Conservation (phyloP, 768 basidiomycete genomes). For the Pulveroboletus ravenelii region DNA sequence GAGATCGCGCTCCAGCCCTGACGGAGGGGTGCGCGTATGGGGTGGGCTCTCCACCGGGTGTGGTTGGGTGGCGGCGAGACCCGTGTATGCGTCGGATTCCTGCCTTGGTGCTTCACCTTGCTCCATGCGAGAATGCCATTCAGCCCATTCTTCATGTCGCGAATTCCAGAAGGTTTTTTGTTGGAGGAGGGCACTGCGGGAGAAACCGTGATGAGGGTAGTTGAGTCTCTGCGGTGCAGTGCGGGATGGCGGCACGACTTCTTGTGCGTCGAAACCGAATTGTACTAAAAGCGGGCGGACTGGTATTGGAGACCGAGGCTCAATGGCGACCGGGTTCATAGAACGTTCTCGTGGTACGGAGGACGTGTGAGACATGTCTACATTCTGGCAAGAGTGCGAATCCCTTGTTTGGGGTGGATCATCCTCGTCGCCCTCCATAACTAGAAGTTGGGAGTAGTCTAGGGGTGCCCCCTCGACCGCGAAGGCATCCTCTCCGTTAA, state of each 20-base stretch:
- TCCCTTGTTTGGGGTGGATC: constrained; percentile 8
- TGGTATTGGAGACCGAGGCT: constrained; percentile 21
- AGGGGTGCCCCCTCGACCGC: neutral
- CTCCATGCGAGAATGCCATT: constrained; percentile 25
- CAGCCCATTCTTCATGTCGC: constrained; percentile 50
- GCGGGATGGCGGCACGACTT: constrained; percentile 2
- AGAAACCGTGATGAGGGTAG: constrained; percentile 58
- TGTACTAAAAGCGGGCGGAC: constrained; percentile 14
- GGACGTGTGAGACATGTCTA: constrained; percentile 5
- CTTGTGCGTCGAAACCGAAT: neutral
- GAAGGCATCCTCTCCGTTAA: constrained; percentile 4
- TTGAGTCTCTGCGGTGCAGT: constrained; percentile 34
- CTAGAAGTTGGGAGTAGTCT: neutral
- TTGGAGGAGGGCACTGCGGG: constrained; percentile 54
- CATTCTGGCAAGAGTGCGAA: constrained; percentile 12
- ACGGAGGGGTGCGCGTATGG: constrained; percentile 19
- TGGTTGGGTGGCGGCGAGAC: constrained; percentile 11
- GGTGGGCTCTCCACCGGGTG: constrained; percentile 2
- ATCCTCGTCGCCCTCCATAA: neutral
- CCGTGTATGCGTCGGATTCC: constrained; percentile 24
- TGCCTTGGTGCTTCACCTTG: constrained; percentile 2
- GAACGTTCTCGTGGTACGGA: constrained; percentile 8
- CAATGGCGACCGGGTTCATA: constrained; percentile 16
- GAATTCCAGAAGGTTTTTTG: constrained; percentile 60
- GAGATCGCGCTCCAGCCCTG: constrained; percentile 31